Percentiles rank a stretch among this genome's conserved stretches.
Evolutionary conservation across 169 alveolate species (phyloP).

Genomic region (Babesia ovata): DNA sequence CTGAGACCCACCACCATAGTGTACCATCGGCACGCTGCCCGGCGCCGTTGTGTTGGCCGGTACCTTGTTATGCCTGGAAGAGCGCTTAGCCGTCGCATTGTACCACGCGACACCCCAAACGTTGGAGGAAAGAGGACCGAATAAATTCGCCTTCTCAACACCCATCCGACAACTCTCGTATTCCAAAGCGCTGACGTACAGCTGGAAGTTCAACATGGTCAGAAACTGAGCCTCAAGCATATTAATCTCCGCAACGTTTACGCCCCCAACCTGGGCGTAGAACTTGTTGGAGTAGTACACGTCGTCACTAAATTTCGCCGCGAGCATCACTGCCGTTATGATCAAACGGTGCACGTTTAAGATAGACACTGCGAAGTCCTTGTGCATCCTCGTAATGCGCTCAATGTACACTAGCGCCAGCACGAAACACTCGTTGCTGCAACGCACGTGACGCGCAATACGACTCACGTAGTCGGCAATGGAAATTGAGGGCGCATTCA

Average conservation of each 20-base stretch:
- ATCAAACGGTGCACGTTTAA: constrained; percentile 86
- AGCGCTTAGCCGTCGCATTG: constrained; percentile 7
- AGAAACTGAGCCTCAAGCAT: constrained; percentile 87
- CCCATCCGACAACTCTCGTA: constrained; percentile 83
- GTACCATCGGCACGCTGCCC: not conserved
- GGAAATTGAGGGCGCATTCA: constrained; percentile 84
- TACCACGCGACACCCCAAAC: constrained; percentile 29
- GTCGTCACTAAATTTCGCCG: constrained; percentile 93
- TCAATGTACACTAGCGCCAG: constrained; percentile 83
- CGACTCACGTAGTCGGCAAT: constrained; percentile 81
- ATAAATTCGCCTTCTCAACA: constrained; percentile 68
- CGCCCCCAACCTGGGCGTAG: constrained; percentile 93
- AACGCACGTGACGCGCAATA: constrained; percentile 85
- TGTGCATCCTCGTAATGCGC: constrained; percentile 75
- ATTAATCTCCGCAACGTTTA: constrained; percentile 87
- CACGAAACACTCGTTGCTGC: constrained; percentile 87
- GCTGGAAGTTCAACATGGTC: constrained; percentile 81
- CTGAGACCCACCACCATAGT: not conserved
- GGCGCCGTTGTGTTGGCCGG: not conserved
- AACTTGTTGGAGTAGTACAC: constrained; percentile 85
- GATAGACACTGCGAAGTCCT: constrained; percentile 75
- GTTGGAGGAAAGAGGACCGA: not conserved
- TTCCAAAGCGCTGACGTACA: constrained; percentile 85
- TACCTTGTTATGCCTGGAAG: not conserved
- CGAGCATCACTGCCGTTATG: constrained; percentile 87